phyloP scores from a whole-genome alignment of 1,139 yeast genomes.

The Taiozyma onychis region DNA sequence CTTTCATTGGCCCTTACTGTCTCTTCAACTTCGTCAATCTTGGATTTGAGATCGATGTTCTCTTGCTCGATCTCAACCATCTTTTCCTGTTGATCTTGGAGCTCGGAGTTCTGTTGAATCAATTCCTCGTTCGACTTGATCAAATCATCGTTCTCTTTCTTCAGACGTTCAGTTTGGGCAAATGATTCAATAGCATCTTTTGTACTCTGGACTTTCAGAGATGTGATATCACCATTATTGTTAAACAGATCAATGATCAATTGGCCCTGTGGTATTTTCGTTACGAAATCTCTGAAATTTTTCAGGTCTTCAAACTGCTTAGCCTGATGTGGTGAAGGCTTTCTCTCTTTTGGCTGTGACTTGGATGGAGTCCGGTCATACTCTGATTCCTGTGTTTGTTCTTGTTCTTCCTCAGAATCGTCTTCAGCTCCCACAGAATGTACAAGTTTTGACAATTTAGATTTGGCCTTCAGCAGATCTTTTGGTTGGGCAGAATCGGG shows the following conservation, averaged over 20 bases:
- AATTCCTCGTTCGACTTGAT: not conserved
- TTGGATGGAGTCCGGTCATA: slow-evolving; percentile 21
- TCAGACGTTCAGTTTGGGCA: slow-evolving; percentile 2
- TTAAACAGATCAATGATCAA: slow-evolving; percentile 3
- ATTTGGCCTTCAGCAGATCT: slow-evolving; percentile 18
- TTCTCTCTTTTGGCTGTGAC: slow-evolving; percentile 2
- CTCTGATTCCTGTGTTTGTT: slow-evolving; percentile 4
- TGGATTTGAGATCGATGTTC: not conserved
- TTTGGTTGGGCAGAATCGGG: slow-evolving; percentile 17
- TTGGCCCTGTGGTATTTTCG: slow-evolving; percentile 10
- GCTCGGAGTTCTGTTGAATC: not conserved
- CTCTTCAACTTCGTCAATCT: not conserved
- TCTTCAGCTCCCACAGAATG: slow-evolving; percentile 8
- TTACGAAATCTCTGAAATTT: slow-evolving; percentile 13
- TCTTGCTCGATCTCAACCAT: not conserved
- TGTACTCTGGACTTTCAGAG: not conserved
- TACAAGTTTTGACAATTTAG: slow-evolving; percentile 19
- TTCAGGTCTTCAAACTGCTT: slow-evolving; percentile 16
- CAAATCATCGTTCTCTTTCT: not conserved
- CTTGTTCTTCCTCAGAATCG: slow-evolving; percentile 1
- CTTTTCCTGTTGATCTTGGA: not conserved
- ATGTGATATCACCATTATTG: slow-evolving; percentile 3
- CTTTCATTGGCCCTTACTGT: not conserved
- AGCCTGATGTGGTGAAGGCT: not conserved
- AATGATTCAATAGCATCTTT: slow-evolving; percentile 1